A percentile compares a stretch with the other conserved stretches of the same genome.
phyloP scores from a whole-genome alignment of 164 flowering plant species.

The Kingdonia uniflora region DNA sequence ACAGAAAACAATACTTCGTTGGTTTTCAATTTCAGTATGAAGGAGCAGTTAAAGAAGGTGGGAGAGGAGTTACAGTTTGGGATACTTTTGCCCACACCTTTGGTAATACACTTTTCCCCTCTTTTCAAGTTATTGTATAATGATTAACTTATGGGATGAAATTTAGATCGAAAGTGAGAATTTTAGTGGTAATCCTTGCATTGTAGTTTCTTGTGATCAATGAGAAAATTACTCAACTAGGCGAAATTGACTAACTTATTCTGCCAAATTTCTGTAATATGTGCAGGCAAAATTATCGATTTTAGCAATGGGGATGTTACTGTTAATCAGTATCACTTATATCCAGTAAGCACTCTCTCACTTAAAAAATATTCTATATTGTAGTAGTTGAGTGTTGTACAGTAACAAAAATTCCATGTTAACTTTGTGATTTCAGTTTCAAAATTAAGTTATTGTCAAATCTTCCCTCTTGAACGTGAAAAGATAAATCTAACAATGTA shows the following conservation, averaged over 20 bases:
- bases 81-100: slow-evolving; percentile 66
- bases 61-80: slow-evolving; percentile 73
- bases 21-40: slow-evolving; percentile 42
- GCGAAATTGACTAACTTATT: not conserved
- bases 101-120: slow-evolving; percentile 27
- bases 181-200: no score
- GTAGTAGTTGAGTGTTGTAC: no score
- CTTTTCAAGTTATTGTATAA: not conserved
- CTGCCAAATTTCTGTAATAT: not conserved
- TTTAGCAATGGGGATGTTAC: slow-evolving; percentile 79
- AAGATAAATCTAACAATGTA: no score
- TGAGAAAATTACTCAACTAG: not conserved
- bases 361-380: no score
- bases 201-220: not conserved
- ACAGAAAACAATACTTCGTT: not conserved
- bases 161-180: no score
- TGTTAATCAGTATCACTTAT: slow-evolving; percentile 70
- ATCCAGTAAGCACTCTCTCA: slow-evolving; percentile 25
- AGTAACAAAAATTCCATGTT: no score
- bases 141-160: not conserved
- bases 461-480: no score
- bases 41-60: slow-evolving; percentile 86
- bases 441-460: no score
- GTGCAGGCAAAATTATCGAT: slow-evolving; percentile 57
- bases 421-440: no score